Base-by-base conservation (phyloP, 2,329 filamentous ascomycete species). In the Paraphaeosphaeria sporulosa region DNA sequence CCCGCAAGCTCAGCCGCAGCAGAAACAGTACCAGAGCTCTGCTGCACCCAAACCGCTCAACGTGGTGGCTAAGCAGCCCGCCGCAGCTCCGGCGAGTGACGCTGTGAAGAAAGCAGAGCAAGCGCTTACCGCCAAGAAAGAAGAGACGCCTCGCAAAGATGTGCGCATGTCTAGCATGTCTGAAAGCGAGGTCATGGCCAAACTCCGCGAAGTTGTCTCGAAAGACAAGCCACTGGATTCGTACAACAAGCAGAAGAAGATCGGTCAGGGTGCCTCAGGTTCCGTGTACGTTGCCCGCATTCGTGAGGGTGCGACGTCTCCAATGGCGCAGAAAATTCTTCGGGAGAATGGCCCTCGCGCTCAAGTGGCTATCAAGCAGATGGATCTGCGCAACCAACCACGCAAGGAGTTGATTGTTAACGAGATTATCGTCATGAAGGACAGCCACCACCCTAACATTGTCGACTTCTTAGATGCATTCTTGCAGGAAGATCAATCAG, bases 341-440 rank as follows among this genome's bases (percentile, higher is more conserved):
- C 88, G 91, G 44, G 88, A 89, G 66, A 90, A 96, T 73, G 94
- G 93, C 13, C 84, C 87, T 53, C 88, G 92, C 64, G 92, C 92
- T 52, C 93, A 97, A 76, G 95, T 99, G 63, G 95, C 95, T 44
- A 99, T 99, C 77, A 99, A 99, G 83, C 95, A 99, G 82, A 99
- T 99, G 95, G 95, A 99, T 81, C 87, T 99, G 58, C 93, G 94
- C 53, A 95, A 96, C 75, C 95, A 99, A 79, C 95, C 95, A 50
- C 87, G 95, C 60, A 99, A 99, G 84, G 95, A 99, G 80, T 83
- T 99, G 73, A 99, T 99, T 74, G 95, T 99, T 55, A 99, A 99
- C 78, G 95, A 99, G 76, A 99, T 99, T 74, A 96, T 99, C 82
- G 95, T 99, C 61, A 99, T 99, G 95, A 97, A 98, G 83, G 95